Percentiles rank a stretch among this genome's conserved stretches.
These are phyloP conservation scores for Penicillium paxilli DNA, from an alignment of 495 filamentous ascomycete genomes.

Conservation along the genomic window DNA sequence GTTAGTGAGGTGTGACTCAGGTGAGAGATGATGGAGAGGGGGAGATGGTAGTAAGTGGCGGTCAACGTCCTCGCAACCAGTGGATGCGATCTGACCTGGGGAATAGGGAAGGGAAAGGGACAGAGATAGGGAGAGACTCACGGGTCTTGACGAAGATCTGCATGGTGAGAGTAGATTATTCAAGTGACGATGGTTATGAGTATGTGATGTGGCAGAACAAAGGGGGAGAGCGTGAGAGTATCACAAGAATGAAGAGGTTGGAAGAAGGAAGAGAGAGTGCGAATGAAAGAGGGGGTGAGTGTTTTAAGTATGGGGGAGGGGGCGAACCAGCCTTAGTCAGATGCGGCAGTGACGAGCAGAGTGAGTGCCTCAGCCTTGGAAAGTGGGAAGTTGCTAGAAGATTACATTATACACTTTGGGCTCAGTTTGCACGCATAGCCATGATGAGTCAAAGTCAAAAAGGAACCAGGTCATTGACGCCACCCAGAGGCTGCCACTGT, in stretches of 20 bases:
- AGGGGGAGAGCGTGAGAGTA: slow-evolving; percentile 10
- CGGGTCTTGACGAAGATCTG: slow-evolving; percentile 98
- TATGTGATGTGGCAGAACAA: slow-evolving; percentile 4
- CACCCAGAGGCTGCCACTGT: slow-evolving; percentile 17
- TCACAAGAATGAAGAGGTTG: not conserved
- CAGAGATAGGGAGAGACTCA: no score
- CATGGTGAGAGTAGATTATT: slow-evolving; percentile 54
- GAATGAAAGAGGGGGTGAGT: slow-evolving; percentile 33
- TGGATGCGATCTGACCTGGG: not conserved
- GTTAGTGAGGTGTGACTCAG: slow-evolving; percentile 14
- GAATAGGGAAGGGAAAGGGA: slow-evolving; percentile 11
- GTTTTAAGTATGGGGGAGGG: slow-evolving; percentile 17
- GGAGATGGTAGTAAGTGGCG: not conserved
- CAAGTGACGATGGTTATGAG: slow-evolving; percentile 14
- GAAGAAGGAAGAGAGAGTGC: slow-evolving; percentile 19
- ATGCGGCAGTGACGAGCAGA: slow-evolving; percentile 6
- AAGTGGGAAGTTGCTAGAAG: slow-evolving; percentile 23
- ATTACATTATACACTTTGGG: no score
- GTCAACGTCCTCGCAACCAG: not conserved
- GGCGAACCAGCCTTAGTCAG: slow-evolving; percentile 45
- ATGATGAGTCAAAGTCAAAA: slow-evolving; percentile 29
- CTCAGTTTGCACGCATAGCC: no score
- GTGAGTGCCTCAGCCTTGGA: not conserved
- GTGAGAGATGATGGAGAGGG: slow-evolving; percentile 3
- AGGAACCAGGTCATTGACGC: slow-evolving; percentile 22